Evolutionary conservation across 139 green algal genomes (phyloP).

Genomic region (Edaphochlamys debaryana): DNA sequence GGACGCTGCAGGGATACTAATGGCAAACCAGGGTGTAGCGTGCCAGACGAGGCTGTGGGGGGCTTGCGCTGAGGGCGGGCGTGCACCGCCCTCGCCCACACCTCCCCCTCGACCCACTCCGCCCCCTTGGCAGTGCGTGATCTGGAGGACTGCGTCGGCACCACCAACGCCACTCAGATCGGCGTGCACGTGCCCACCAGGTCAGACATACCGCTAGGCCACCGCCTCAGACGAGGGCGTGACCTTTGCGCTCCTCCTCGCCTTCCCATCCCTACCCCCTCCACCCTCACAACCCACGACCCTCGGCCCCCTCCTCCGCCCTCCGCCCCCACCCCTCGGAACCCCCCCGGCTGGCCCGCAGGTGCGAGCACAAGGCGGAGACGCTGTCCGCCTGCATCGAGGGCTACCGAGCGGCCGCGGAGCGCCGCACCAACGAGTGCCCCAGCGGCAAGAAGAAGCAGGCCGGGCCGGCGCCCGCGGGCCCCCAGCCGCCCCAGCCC

Average conservation of each 20-base stretch:
- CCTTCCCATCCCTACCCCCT: too few species aligned
- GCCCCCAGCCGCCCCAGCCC: too few species aligned
- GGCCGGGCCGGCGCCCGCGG: not conserved
- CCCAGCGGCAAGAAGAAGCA: conserved; percentile 11
- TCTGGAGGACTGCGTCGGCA: conserved; percentile 67
- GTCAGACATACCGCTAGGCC: too few species aligned
- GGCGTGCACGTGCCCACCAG: conserved; percentile 10
- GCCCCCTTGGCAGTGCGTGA: conserved; percentile 38
- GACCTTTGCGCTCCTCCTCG: too few species aligned
- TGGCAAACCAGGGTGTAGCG: not conserved
- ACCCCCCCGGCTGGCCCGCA: not conserved
- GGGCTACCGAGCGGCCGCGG: conserved; percentile 4
- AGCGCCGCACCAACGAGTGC: conserved; percentile 38
- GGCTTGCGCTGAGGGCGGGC: too few species aligned
- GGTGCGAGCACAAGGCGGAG: conserved; percentile 45
- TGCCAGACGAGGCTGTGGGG: not conserved
- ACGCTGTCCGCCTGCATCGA: conserved; percentile 58
- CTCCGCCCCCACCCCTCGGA: too few species aligned
- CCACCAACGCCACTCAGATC: conserved; percentile 36
- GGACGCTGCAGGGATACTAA: too few species aligned
- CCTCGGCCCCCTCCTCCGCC: too few species aligned
- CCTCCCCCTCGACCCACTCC: too few species aligned
- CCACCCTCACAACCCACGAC: too few species aligned
- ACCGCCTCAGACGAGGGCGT: too few species aligned
- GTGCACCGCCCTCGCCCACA: too few species aligned